A percentile compares a stretch with the other conserved stretches of the same genome.
These are phyloP conservation scores for Lycium ferocissimum DNA, from an alignment of 257 asterid genomes.

Conservation along the genomic window DNA sequence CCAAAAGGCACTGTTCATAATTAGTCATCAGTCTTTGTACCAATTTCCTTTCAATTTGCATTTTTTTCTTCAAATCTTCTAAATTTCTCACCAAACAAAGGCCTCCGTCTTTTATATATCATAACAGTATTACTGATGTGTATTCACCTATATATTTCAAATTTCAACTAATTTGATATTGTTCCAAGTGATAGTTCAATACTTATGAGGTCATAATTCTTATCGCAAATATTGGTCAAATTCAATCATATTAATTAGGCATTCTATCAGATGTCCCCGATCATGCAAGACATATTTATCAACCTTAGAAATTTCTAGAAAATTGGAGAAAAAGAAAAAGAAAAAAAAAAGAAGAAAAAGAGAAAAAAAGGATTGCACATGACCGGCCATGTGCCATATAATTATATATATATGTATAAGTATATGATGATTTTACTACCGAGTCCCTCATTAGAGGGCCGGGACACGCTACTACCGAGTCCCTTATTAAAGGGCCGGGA, in stretches of 20 bases:
- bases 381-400: too few relatives aligned
- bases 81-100: not conserved
- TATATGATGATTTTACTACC: too few relatives aligned
- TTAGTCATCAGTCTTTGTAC: not conserved
- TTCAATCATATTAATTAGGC: not conserved
- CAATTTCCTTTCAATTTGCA: not conserved
- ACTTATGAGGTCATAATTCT: not conserved
- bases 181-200: not conserved
- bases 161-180: not conserved
- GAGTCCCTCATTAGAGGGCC: too few relatives aligned
- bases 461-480: too few relatives aligned
- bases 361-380: too few relatives aligned
- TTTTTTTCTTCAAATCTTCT: not conserved
- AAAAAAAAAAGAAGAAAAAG: too few relatives aligned
- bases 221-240: not conserved
- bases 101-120: not conserved
- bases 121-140: not conserved
- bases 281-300: too few relatives aligned
- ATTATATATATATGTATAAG: too few relatives aligned
- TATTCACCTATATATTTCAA: not conserved
- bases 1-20: not conserved
- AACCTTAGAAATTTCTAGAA: too few relatives aligned
- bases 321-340: too few relatives aligned
- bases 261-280: too few relatives aligned
- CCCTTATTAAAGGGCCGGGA: too few relatives aligned